Evolutionary conservation across 2,329 filamentous ascomycete species (phyloP), one percentile per base, ranked within the genome.

Genomic region (Alternaria infectoria): DNA sequence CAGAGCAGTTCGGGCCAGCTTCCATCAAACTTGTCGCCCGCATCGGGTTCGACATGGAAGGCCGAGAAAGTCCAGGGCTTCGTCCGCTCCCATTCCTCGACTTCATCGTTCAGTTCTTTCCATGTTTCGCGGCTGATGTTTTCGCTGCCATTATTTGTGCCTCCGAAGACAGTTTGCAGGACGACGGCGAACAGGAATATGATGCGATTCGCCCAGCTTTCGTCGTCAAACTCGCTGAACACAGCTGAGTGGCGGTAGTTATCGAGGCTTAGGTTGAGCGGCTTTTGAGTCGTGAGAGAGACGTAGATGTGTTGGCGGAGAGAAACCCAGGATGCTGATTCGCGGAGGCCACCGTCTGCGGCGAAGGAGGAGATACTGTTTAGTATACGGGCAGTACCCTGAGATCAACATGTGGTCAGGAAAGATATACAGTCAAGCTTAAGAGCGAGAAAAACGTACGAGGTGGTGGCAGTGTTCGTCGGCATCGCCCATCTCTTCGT

Each of bases 401-500:
- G 17, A 3, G 26, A 21, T 51, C 47, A 51, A 1, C n/a, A 47
- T 10, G 12, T 28, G n/a, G 25, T 55, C 8, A 55, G 50, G 47
- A 52, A 17, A 8, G 12, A 13, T 32, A 3, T 5, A 30, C 25
- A 10, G 15, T 21, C 26, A 21, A 32, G 26, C 25, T 21, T 3
- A 43, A 26, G 13, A 2, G 30, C 28, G 26, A 32, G 7, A 19
- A 7, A 7, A 32, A 17, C 45, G 23, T 51, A 51, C 81, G 28
- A 79, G 74, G 13, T 82, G 78, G 55, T 83, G 79, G 45, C 76
- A 80, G 15, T 77, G 74, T 17, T 80, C 74, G 57, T 83, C 81
- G 4, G 73, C 69, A 32, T 79, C 76, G 23, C 77, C 77, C 76
- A 79, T 79, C 59, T 86, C 84, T 68, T 86, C 84, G 57, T 85